Evolutionary conservation across 2,329 filamentous ascomycete genomes (phyloP), one percentile per base, ranked within the genome.

Genomic region (Fusarium sp.): DNA sequence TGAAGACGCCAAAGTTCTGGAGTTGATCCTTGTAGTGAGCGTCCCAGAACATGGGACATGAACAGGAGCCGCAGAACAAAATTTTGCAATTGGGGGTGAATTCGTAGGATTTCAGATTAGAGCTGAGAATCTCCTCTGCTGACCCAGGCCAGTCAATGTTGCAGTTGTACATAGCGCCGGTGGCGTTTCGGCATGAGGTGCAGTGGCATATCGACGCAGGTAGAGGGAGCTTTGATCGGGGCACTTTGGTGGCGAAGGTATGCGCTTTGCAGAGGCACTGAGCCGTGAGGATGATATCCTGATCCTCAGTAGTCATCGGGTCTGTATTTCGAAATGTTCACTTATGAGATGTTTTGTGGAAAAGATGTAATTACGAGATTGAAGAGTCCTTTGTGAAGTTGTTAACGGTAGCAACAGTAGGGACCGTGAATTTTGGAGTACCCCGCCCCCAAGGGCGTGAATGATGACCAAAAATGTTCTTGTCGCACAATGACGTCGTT

Each of bases 231-330:
- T 74, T 69, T 4, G 81, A 79, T 21, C 56, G 63, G 4, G 78
- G 60, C 3, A 86, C 60, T 2, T 70, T 29, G 3, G 81, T 60
- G 10, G 74, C 81, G 78, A 86, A 86, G 19, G 63, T 79, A 68
- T 86, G 81, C 1, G 77, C 63, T 60, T 82, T 82, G 80, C 86
- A 87, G 16, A 87, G 81, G 63, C 86, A 88, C 48, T 82, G 80
- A 8, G 74, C 74, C 25, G 49, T 81, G 79, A 77, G 41, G 18
- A 19, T 25, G 37, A 69, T 27, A 8, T 39, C 11, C 5, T 49
- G 35, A 11, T 19, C 25, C 4, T 66, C 4, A 4, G 38, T 12
- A 11, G 45, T 9, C 66, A 69, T 69, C 11, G 2, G 12, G 10
- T 12, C 7, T 25, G 5, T 2, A 5, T 7, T 18, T 2, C 4